phyloP scores from a whole-genome alignment of 73 alveolate species.

The Tetrahymena elliotti region DNA sequence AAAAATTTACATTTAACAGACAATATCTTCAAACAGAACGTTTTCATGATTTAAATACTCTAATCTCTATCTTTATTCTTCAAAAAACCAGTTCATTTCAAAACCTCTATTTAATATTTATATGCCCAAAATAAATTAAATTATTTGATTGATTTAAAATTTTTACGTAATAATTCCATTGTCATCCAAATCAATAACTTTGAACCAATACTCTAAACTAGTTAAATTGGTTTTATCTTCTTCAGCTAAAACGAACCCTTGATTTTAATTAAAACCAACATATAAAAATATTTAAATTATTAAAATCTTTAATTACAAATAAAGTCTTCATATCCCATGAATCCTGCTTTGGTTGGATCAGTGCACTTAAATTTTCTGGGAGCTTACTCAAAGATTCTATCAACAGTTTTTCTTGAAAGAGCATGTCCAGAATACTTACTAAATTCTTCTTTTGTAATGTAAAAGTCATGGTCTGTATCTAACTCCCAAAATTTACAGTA shows the following conservation, averaged over 20 bases:
- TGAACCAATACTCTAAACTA: conserved; percentile 96
- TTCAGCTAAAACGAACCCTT: conserved; percentile 92
- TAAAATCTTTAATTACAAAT: conserved; percentile 32
- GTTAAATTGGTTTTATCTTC: conserved; percentile 95
- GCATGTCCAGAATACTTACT: conserved; percentile 74
- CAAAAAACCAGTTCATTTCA: conserved; percentile 93
- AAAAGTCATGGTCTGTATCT: conserved; percentile 98
- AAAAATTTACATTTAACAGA: conserved; percentile 69
- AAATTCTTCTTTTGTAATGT: conserved; percentile 96
- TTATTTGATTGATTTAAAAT: background rate
- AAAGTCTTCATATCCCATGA: conserved; percentile 98
- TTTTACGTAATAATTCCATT: conserved; percentile 76
- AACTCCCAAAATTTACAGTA: conserved; percentile 99
- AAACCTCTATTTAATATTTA: conserved; percentile 46
- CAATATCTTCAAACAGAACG: conserved; percentile 83
- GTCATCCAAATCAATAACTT: conserved; percentile 92
- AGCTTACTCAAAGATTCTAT: conserved; percentile 95
- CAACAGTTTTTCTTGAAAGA: conserved; percentile 92
- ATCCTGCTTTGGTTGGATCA: conserved; percentile 74
- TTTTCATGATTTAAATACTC: conserved; percentile 93
- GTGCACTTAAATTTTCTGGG: conserved; percentile 94
- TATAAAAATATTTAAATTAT: background rate
- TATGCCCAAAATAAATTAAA: background rate
- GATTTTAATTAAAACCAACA: background rate
- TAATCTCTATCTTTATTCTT: conserved; percentile 89